A percentile compares a stretch with the other conserved stretches of the same genome.
These are phyloP conservation scores for Claviceps citrina DNA, from an alignment of 2,329 filamentous ascomycete genomes.

Conservation along the genomic window DNA sequence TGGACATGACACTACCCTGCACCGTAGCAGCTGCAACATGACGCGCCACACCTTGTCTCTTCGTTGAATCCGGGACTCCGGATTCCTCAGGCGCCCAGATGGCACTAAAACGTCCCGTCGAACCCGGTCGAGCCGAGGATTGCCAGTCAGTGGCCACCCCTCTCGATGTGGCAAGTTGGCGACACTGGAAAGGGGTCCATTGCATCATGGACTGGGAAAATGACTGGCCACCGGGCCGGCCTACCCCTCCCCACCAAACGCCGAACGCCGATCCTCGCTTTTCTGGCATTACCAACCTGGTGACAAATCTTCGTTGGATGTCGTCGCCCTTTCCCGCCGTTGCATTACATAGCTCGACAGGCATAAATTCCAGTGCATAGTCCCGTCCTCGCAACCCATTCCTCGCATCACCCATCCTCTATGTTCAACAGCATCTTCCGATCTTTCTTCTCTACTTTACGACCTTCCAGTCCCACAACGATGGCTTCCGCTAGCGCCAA, in stretches of 20 bases:
- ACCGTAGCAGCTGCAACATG: background rate
- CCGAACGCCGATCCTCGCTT: no score
- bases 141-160: background rate
- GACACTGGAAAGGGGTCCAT: background rate
- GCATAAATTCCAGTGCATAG: background rate
- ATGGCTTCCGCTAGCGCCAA: slow-evolving; percentile 78
- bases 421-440: slow-evolving; percentile 55
- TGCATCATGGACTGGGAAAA: slow-evolving; percentile 3
- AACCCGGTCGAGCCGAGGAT: background rate
- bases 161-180: background rate
- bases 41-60: no score
- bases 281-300: background rate
- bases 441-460: slow-evolving; percentile 49
- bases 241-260: slow-evolving; percentile 1
- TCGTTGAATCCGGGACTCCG: no score
- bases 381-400: background rate
- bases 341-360: background rate
- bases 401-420: slow-evolving; percentile 1
- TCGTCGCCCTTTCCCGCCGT: background rate
- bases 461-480: slow-evolving; percentile 35
- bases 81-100: no score
- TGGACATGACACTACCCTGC: background rate
- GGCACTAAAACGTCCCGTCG: no score
- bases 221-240: no score
- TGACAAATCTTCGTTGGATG: slow-evolving; percentile 1